These are phyloP conservation scores for Inonotus obliquus DNA, from an alignment of 1,284 basidiomycete species.

Conservation along the genomic window DNA sequence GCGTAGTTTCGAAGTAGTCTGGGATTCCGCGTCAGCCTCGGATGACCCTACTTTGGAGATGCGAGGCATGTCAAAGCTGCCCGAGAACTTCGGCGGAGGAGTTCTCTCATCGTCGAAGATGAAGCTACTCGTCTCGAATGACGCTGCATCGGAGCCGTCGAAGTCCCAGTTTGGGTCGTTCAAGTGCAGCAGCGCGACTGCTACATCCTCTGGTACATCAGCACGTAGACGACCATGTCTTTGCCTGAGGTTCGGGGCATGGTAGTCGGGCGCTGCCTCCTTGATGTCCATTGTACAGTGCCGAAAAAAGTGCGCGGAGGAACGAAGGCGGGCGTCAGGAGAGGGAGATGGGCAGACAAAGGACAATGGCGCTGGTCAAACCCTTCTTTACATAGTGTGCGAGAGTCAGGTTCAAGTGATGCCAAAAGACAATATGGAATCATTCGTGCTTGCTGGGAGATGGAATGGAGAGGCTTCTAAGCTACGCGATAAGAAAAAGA, in stretches of 20 bases:
- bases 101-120: constrained; percentile 7
- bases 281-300: constrained; percentile 12
- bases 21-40: constrained; percentile 49
- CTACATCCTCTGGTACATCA: constrained; percentile 17
- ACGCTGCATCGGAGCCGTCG: constrained; percentile 29
- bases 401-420: neutral
- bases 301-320: neutral
- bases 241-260: constrained; percentile 2
- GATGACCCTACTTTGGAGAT: constrained; percentile 23
- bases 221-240: neutral
- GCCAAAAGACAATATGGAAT: constrained; percentile 1
- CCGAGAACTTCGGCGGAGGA: constrained; percentile 22
- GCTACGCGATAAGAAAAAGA: neutral
- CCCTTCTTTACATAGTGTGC: constrained; percentile 4
- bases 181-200: constrained; percentile 40
- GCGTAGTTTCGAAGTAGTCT: constrained; percentile 46
- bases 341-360: neutral
- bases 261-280: neutral
- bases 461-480: constrained; percentile 1
- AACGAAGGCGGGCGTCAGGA: neutral
- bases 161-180: constrained; percentile 78
- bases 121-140: constrained; percentile 12
- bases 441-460: neutral
- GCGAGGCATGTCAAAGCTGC: constrained; percentile 24
- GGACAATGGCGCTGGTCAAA: neutral